A percentile compares a stretch with the other conserved stretches of the same genome.
Evolutionary conservation across 768 basidiomycete species (phyloP).

Genomic region (Ephemerocybe angulata): DNA sequence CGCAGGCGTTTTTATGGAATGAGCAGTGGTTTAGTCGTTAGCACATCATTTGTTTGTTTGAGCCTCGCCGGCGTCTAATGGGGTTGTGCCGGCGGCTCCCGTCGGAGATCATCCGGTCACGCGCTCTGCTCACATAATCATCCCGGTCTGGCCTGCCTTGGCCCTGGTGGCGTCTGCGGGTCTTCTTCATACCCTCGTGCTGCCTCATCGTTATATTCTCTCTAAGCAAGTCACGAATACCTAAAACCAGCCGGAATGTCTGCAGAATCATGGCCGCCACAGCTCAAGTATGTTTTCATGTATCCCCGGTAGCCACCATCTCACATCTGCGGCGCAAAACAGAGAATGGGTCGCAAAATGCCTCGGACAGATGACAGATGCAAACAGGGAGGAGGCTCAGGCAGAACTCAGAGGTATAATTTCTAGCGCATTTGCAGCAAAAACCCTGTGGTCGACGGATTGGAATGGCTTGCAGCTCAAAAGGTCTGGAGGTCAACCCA

Average conservation of each 20-base stretch:
- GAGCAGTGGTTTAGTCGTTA: slow-evolving; percentile 31
- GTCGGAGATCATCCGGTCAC: background rate
- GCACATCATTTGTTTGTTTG: slow-evolving; percentile 42
- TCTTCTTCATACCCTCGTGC: slow-evolving; percentile 2
- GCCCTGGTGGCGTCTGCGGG: background rate
- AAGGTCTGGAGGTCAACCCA: slow-evolving; percentile 50
- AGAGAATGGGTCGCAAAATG: slow-evolving; percentile 97
- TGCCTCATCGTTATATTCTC: background rate
- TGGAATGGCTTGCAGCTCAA: slow-evolving; percentile 87
- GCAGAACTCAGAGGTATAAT: slow-evolving; percentile 96
- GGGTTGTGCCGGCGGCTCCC: background rate
- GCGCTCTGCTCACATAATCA: background rate
- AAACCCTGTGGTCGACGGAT: slow-evolving; percentile 89
- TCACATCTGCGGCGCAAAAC: slow-evolving; percentile 2
- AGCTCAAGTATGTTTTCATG: slow-evolving; percentile 2
- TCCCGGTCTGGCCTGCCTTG: background rate
- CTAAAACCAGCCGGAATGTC: slow-evolving; percentile 1
- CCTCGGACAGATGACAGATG: slow-evolving; percentile 85
- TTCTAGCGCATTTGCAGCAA: slow-evolving; percentile 82
- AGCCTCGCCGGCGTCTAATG: slow-evolving; percentile 23
- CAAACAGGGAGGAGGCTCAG: slow-evolving; percentile 84
- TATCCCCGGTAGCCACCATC: background rate
- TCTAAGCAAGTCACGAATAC: background rate
- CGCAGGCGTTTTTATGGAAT: slow-evolving; percentile 21
- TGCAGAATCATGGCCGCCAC: slow-evolving; percentile 9